Evolutionary conservation across 805 yeast genomes (phyloP), one percentile per base, ranked within the genome.

Genomic region (Vanderwaltozyma tropicalis): DNA sequence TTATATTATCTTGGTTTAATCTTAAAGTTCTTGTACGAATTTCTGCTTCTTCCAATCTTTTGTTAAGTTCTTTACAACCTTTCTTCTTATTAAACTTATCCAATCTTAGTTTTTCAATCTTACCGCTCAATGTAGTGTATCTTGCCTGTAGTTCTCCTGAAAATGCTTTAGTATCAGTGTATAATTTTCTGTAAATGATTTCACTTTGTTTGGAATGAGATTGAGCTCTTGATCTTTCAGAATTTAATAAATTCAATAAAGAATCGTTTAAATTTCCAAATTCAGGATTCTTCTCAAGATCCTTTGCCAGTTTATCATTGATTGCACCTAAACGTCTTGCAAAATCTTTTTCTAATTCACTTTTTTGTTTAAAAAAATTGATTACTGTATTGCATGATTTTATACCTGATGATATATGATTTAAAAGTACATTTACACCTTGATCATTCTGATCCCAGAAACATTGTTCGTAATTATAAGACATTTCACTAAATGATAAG

Each of bases 371-470:
- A 32, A 56, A 58, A 36, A 56, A 53, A 13, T 40, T 44, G n/a
- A 50, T 46, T 32, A 55, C 30, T 5, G 50, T 43, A 14, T 46
- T 40, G 32, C 55, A 49, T 2, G 61, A 45, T 32, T 44, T 49
- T 16, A 57, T 50, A 5, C 62, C 61, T 7, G 45, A 39, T 1
- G 53, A 43, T 1, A 57, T 44, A 32, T 59, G 63, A 19, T 46
- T 43, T 24, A 57, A 41, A 18, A 59, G 37, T 10, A 55, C 41
- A 31, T 46, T 48, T 19, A 51, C 59, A 12, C 62, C 63, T 5
- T 52, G 49, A 32, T 57, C 61, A 21, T 53, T 46, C 20, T 58
- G 58, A 41, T 59, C 63, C 62, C 63, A 59, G 32, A 59, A 59
- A 36, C 61, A 56, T 14, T 51, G 44, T 38, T 51, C 50, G 35